Base-by-base conservation (phyloP, 352 stramenopile species). In the Phytophthora palmivora region DNA sequence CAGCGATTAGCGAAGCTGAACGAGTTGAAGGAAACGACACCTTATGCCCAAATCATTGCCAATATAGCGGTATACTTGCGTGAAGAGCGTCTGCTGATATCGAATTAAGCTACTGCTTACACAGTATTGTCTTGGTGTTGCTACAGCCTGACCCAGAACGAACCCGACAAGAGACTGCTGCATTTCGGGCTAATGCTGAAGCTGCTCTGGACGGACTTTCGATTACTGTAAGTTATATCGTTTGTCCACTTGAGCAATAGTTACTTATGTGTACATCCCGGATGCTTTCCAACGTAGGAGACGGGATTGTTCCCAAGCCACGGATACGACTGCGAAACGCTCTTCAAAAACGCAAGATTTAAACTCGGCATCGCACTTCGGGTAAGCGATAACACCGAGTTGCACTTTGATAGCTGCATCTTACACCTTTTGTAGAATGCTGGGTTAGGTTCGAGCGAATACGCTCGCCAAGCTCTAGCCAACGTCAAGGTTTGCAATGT, bases 291-390 rank as follows among this genome's bases (percentile, higher is more conserved):
- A 16, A 33, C n/a, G 43, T 52, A 92, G 83, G 84, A 94, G 54
- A 76, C 79, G 8, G 82, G 82, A 3, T 41, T 94, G 3, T 92
- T 92, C 42, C 84, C 82, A 2, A 78, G 74, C 1, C 79, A 94
- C 21, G 84, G 84, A 11, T 94, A 94, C 45, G 84, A 92, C 61
- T 86, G 70, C 36, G 77, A 88, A 18, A 91, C 70, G 30, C 75
- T 94, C 1, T 94, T 94, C 67, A 88, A 88, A 58, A 90, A 92
- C 28, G 84, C 84, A n/a, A 75, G 82, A 5, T 94, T 94, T 56
- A 89, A 90, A 48, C 74, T 94, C 12, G 84, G 84, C 1, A 67
- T 94, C 11, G 84, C 84, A 19, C 71, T 94, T 9, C 82, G 82
- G 30, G 79, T 89, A 63, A 10, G 67, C 32, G 18, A 21, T 19